Evolutionary conservation across 2,329 filamentous ascomycete genomes (phyloP), one percentile per base, ranked within the genome.

Genomic region (Diplodia sapinea): DNA sequence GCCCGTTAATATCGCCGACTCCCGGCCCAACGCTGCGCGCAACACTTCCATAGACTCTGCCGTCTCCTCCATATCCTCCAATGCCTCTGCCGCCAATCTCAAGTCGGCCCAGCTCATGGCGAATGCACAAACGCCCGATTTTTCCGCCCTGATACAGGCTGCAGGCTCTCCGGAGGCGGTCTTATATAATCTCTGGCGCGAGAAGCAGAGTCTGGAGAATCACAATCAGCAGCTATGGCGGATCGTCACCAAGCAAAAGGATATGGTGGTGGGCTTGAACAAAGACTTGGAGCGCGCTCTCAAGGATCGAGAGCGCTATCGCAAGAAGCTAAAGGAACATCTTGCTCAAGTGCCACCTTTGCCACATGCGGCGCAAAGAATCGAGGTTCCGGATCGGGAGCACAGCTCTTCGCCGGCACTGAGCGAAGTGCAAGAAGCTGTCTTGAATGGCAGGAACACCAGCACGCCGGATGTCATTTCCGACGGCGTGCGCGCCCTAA

Each of bases 141-240:
- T 97, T 73, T 88, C 88, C 47, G 87, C 88, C 71, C 83, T 97
- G 40, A 91, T 98, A 71, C 87, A 90, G 73, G 88, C 93, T 38
- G 94, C 94, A 31, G 95, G 94, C 62, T 96, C 93, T 64, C 86
- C 94, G 17, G 94, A 99, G 77, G 92, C 91, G 6, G 91, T 96
- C 5, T 92, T 99, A 69, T 87, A 93, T 72, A 92, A 95, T 74
- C 82, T 99, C 61, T 82, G 97, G 70, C 96, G 92, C 76, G 95
- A 99, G 76, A 98, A 97, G 78, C 89, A 94, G 70, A 91, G 92
- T 59, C 91, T 93, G 66, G 88, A 92, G 5, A 90, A 92, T 72
- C 95, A 98, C 76, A 98, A 98, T 76, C 85, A 89, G 20, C 94
- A 99, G 77, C 82, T 99, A 74, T 99, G 95, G 95, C 90, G 93